These are phyloP conservation scores for Ogataea corticis DNA, from an alignment of 805 yeast species.

Conservation along the genomic window DNA sequence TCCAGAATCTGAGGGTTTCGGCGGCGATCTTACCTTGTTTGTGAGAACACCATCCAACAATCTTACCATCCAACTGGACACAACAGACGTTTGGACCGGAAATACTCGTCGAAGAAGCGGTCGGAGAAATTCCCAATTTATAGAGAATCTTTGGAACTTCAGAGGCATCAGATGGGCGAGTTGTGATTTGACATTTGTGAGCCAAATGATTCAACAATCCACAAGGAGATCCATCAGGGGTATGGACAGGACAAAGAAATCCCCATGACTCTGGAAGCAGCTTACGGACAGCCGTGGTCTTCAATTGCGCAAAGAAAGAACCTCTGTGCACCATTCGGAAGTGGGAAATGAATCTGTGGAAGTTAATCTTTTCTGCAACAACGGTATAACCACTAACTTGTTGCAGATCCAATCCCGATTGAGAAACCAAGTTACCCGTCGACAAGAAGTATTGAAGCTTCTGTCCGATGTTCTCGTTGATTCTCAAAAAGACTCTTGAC, in stretches of 20 bases:
- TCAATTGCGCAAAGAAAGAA: constrained; percentile 96
- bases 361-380: constrained; percentile 97
- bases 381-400: constrained; percentile 98
- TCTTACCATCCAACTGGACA: constrained; percentile 89
- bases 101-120: constrained; percentile 60
- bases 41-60: constrained; percentile 94
- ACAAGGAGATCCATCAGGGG: constrained; percentile 99
- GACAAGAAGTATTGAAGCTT: constrained; percentile 92
- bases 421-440: constrained; percentile 96
- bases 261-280: constrained; percentile 99
- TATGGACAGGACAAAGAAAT: constrained; percentile 96
- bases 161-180: constrained; percentile 71
- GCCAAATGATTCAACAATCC: constrained; percentile 96
- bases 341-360: constrained; percentile 96
- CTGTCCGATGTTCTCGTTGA: constrained; percentile 92
- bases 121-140: constrained; percentile 77
- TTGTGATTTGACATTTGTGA: constrained; percentile 88
- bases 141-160: constrained; percentile 65
- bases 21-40: constrained; percentile 84
- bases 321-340: constrained; percentile 99
- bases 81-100: constrained; percentile 90
- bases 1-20: constrained; percentile 89
- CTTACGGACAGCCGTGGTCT: constrained; percentile 96
- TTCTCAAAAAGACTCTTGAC: constrained; percentile 70
- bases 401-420: constrained; percentile 95